Base-by-base conservation (phyloP, 257 asterid genomes). In the Solanum chilense region DNA sequence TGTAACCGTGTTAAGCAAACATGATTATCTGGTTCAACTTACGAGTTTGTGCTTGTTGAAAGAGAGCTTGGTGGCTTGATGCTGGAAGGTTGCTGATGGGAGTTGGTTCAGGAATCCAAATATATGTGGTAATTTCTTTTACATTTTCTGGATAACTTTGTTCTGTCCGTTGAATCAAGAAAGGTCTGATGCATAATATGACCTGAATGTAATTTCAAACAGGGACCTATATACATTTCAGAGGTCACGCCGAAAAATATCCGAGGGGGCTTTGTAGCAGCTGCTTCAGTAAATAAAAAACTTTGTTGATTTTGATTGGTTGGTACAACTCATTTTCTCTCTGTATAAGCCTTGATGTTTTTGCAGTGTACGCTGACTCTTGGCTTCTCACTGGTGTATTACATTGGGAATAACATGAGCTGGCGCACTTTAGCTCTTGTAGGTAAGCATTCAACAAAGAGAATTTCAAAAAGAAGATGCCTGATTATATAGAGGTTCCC, bases 341-440 rank as follows among this genome's bases (percentile, higher is more conserved):
- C 42, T 42, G 9, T 85, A 44, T 64, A 68, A 68, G n/a, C 15
- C 60, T 70, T 81, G 66, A 10, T 29, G 52, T 82, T 41, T 52
- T 69, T 47, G 47, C 89, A 86, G 92, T 69, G 88, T 25, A 31
- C 47, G 52, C 49, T 83, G 29, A 20, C 82, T 76, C 25, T 60
- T 31, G 89, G 89, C 64, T 62, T 86, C 58, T 20, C 88, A n/a
- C 82, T 88, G 44, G 82, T 87, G 87, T 90, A 73, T 44, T 88
- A 70, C 89, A 35, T 86, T 41, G 90, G 92, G 49, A 90, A 90
- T 78, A 25, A 82, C 69, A 73, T 90, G 52, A 39, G 86, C 35
- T 90, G 90, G 92, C 88, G 88, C 11, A 68, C 85, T 49, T 71
- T 90, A 74, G 92, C 92, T 56, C 45, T 86, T 12, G 85, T 90